phyloP scores from a whole-genome alignment of 352 stramenopile species.

The Phytophthora cryptogea region DNA sequence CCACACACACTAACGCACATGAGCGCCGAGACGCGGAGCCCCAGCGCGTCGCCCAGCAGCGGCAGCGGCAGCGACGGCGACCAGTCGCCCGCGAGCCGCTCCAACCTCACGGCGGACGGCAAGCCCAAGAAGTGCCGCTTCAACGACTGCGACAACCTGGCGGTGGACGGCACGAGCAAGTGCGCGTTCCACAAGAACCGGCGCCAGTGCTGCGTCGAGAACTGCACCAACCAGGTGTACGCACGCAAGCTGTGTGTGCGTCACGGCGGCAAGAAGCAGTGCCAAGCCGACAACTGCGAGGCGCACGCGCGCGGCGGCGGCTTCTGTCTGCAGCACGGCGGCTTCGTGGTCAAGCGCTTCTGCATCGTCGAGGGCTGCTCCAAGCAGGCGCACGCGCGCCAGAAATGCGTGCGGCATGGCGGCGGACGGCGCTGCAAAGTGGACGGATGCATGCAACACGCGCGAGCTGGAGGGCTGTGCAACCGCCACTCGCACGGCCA shows the following conservation, averaged over 20 bases:
- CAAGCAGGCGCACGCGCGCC: slow-evolving; percentile 75
- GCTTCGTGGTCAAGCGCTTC: slow-evolving; percentile 84
- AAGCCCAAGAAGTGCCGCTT: slow-evolving; percentile 76
- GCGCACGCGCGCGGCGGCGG: slow-evolving; percentile 71
- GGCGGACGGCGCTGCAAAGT: slow-evolving; percentile 73
- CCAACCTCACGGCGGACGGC: slow-evolving; percentile 24
- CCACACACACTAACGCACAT: slow-evolving; percentile 25
- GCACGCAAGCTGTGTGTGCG: slow-evolving; percentile 82
- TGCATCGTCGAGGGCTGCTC: slow-evolving; percentile 81
- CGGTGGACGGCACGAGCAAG: slow-evolving; percentile 73
- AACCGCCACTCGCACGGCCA: slow-evolving; percentile 79
- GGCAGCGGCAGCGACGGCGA: slow-evolving; percentile 31
- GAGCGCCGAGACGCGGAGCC: slow-evolving; percentile 36
- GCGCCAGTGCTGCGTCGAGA: slow-evolving; percentile 75
- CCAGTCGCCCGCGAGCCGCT: slow-evolving; percentile 16
- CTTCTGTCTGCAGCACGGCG: slow-evolving; percentile 80
- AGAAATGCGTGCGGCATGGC: slow-evolving; percentile 80
- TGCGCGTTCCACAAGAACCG: slow-evolving; percentile 87
- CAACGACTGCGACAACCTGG: slow-evolving; percentile 80
- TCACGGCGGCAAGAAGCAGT: slow-evolving; percentile 83
- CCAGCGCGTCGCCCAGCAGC: slow-evolving; percentile 31
- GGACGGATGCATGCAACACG: slow-evolving; percentile 76
- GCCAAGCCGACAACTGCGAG: slow-evolving; percentile 73
- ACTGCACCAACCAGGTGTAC: slow-evolving; percentile 87
- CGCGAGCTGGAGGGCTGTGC: slow-evolving; percentile 67